These are phyloP conservation scores for Arabidopsis hybrid DNA, from an alignment of 441 rosid species.

Conservation along the genomic window DNA sequence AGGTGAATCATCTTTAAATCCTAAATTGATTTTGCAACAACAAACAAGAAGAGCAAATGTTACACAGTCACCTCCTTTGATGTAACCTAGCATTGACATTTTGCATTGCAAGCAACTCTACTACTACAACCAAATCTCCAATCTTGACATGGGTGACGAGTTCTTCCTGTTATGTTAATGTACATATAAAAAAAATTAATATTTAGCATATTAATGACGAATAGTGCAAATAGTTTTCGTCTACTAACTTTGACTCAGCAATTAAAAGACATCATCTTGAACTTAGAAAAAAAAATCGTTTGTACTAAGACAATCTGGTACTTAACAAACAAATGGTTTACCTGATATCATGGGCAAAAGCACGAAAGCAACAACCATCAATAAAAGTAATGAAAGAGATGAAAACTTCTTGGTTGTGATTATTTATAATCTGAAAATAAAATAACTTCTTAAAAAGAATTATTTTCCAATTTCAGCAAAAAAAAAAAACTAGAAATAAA, in stretches of 20 bases:
- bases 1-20: neutral
- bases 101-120: neutral
- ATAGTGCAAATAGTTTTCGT: neutral
- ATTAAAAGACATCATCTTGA: neutral
- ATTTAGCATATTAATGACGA: neutral
- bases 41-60: neutral
- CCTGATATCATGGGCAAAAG: neutral
- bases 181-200: too few species aligned
- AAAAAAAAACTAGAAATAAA: neutral
- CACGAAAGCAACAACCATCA: neutral
- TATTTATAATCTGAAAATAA: neutral
- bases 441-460: neutral
- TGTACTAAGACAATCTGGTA: neutral
- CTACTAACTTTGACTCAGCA: neutral
- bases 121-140: neutral
- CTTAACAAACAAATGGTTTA: neutral
- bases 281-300: neutral
- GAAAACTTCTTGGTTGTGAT: neutral
- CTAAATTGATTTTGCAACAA: neutral
- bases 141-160: neutral
- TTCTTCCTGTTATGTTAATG: neutral
- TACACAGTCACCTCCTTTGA: neutral
- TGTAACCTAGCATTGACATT: neutral
- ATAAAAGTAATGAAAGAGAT: neutral
- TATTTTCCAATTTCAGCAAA: neutral